A percentile compares a stretch with the other conserved stretches of the same genome.
Evolutionary conservation across 2,329 filamentous ascomycete genomes (phyloP).

Genomic region (Fulvia fulva): DNA sequence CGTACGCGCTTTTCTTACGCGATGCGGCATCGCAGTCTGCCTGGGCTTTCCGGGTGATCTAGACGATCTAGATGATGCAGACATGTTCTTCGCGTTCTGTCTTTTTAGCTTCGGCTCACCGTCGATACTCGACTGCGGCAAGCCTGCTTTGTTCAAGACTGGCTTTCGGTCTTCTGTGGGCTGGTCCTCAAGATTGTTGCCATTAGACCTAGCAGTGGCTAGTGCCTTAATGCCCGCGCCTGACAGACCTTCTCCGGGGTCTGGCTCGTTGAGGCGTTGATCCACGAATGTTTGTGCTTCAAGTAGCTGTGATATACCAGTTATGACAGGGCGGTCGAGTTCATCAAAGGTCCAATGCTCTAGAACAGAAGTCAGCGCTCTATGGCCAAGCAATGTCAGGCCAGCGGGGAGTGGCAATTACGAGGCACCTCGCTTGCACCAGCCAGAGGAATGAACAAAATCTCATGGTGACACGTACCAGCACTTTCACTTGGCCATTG

Average conservation of each 20-base stretch:
- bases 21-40: not conserved
- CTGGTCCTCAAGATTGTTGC: not conserved
- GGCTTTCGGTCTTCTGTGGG: not conserved
- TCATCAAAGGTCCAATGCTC: slow-evolving; percentile 62
- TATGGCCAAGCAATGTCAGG: too few species aligned
- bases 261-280: slow-evolving; percentile 21
- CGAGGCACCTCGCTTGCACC: too few species aligned
- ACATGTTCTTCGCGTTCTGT: not conserved
- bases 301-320: slow-evolving; percentile 55
- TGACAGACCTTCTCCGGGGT: slow-evolving; percentile 32
- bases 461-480: not conserved
- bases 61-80: not conserved
- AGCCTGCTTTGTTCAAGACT: slow-evolving; percentile 34
- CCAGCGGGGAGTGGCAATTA: too few species aligned
- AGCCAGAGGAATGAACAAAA: not conserved
- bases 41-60: not conserved
- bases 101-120: slow-evolving; percentile 35
- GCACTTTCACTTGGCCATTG: slow-evolving; percentile 61
- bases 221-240: slow-evolving; percentile 30
- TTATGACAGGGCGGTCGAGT: slow-evolving; percentile 46
- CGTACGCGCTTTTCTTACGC: not conserved
- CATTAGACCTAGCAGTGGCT: slow-evolving; percentile 5
- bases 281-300: slow-evolving; percentile 55
- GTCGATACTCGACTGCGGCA: slow-evolving; percentile 40
- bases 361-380: not conserved